Evolutionary conservation across 768 basidiomycete species (phyloP), one percentile per base, ranked within the genome.

Genomic region (Pulveroboletus ravenelii): DNA sequence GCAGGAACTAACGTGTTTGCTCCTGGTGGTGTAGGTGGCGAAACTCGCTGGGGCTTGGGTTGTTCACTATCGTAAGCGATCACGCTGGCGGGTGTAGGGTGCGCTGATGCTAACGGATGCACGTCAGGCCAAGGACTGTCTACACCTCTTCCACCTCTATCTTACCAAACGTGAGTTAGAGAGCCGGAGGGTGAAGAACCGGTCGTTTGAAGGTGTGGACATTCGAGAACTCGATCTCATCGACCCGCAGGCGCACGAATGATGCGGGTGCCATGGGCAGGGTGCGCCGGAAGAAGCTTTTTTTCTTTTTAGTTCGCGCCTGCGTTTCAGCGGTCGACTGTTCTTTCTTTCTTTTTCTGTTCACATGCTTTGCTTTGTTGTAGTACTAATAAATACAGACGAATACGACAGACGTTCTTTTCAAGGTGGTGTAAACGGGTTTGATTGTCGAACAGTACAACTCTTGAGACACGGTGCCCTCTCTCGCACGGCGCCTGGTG

Each of bases 181-280:
- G 61, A 81, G 79, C 2, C 74, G 88, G 13, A 71, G 73, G 20
- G 80, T 90, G 25, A 86, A 82, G 68, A 85, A 76, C 60, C 76
- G 78, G 52, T 79, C 86, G 38, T 90, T 90, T 61, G 71, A 74
- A n/a, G 85, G 85, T 0, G 78, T 89, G n/a, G 87, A 89, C 59
- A 58, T 80, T 39, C 62, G 68, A 10, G 81, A 80, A 54, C 72
- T 89, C 36, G 87, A 90, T 62, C 74, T 90, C 25, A 75, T 87
- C 66, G n/a, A 66, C 56, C 42, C 73, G 4, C 45, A 55, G 38
- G 57, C 36, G 15, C 27, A 63, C 29, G 32, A 46, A 17, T 58
- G 39, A 61, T 32, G 25, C 4, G 13, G 14, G 39, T 25, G 7
- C n/a, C n/a, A n/a, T n/a, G n/a, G n/a, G n/a, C n/a, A 23, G n/a